These are phyloP conservation scores for Fusarium nodosum DNA, from an alignment of 2,329 filamentous ascomycete genomes.

Conservation along the genomic window DNA sequence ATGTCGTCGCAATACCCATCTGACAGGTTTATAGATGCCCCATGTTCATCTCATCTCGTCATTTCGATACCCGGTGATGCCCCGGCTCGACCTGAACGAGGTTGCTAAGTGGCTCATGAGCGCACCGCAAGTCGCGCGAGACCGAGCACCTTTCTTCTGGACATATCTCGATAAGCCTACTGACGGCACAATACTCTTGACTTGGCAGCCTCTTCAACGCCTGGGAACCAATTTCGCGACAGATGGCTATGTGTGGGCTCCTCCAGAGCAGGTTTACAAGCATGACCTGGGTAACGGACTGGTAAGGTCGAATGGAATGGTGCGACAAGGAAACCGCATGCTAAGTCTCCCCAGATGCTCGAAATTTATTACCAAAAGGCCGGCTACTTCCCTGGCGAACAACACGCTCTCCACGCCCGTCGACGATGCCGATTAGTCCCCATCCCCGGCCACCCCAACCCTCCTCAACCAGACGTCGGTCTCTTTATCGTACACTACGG, in stretches of 20 bases:
- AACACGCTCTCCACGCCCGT: conserved; percentile 80
- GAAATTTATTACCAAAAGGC: conserved; percentile 88
- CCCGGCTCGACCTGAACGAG: conserved; percentile 78
- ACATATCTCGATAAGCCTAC: conserved; percentile 86
- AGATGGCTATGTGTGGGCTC: conserved; percentile 93
- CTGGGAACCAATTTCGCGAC: conserved; percentile 82
- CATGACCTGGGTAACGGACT: conserved; percentile 76
- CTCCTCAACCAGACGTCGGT: conserved; percentile 80
- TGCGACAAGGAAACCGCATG: not conserved
- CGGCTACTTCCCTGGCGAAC: conserved; percentile 83
- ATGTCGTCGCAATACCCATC: conserved; percentile 17
- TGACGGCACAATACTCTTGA: conserved; percentile 85
- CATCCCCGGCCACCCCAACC: conserved; percentile 76
- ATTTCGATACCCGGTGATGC: conserved; percentile 81
- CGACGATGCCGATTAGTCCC: conserved; percentile 87
- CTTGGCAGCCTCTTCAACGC: conserved; percentile 86
- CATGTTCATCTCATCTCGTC: conserved; percentile 93
- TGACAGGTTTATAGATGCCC: conserved; percentile 70
- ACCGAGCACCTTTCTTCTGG: conserved; percentile 91
- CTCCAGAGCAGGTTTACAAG: conserved; percentile 81
- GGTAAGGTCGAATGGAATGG: conserved; percentile 56
- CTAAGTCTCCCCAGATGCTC: conserved; percentile 71
- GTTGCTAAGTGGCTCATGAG: conserved; percentile 86
- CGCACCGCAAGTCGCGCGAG: conserved; percentile 87
- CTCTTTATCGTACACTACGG: conserved; percentile 95